Conservation (phyloP, 1,139 yeast genomes). For the Nematodospora anomalae region DNA sequence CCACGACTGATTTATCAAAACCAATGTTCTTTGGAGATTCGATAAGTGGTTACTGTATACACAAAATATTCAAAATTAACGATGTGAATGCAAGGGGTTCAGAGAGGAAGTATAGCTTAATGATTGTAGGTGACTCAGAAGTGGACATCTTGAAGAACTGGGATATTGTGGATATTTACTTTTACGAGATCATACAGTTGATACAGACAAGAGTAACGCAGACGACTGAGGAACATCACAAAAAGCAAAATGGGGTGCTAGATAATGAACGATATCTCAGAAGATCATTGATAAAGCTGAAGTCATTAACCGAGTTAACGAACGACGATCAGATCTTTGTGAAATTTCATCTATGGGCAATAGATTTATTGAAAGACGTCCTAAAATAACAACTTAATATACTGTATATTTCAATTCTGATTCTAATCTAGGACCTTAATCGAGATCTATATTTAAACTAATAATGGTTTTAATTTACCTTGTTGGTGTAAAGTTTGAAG, state of each 20-base stretch:
- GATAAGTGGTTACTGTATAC: conserved; percentile 64
- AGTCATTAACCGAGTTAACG: conserved; percentile 58
- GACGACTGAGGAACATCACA: conserved; percentile 16
- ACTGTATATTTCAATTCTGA: neutral
- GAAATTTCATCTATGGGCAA: conserved; percentile 66
- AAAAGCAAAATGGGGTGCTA: conserved; percentile 17
- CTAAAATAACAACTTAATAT: conserved; percentile 4
- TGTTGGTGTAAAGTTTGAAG: conserved; percentile 52
- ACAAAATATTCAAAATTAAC: conserved; percentile 62
- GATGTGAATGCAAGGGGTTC: conserved; percentile 79
- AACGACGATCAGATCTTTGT: conserved; percentile 61
- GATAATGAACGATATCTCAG: conserved; percentile 57
- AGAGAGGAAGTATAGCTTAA: conserved; percentile 68
- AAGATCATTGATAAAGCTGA: conserved; percentile 53
- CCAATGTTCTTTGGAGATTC: conserved; percentile 76
- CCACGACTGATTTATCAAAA: conserved; percentile 61
- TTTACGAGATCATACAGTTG: conserved; percentile 50
- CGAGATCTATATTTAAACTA: conserved; percentile 8
- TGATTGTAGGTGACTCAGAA: conserved; percentile 63
- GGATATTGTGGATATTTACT: conserved; percentile 53
- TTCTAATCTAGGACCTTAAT: neutral
- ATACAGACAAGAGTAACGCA: conserved; percentile 46
- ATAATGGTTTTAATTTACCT: conserved; percentile 18
- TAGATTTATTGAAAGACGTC: conserved; percentile 37
- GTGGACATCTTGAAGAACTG: conserved; percentile 54